phyloP scores from a whole-genome alignment of 257 asterid species.

The Solanum piurae region DNA sequence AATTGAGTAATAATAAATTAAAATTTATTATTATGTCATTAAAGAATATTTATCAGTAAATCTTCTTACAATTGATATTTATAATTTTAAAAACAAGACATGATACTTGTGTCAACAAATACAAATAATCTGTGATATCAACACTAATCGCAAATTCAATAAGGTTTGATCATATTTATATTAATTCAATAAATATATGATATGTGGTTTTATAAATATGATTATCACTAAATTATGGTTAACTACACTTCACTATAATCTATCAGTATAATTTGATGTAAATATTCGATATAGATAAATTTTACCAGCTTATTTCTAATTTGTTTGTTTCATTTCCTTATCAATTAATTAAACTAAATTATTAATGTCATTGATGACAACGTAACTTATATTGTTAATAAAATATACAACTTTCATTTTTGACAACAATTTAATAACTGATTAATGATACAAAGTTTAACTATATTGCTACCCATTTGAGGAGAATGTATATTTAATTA shows the following conservation, averaged over 20 bases:
- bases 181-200: background rate
- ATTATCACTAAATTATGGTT: background rate
- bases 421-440: background rate
- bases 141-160: background rate
- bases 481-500: background rate
- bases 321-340: background rate
- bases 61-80: too few relatives aligned
- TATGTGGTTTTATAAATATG: rapidly evolving
- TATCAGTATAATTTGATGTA: background rate
- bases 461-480: background rate
- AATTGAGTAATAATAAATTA: background rate
- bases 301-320: background rate
- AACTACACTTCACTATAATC: background rate
- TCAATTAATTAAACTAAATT: background rate
- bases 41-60: too few relatives aligned
- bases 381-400: background rate
- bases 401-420: background rate
- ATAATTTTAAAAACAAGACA: too few relatives aligned
- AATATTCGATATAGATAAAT: background rate
- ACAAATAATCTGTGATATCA: background rate
- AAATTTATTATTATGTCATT: background rate
- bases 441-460: background rate
- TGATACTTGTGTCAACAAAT: too few relatives aligned
- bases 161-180: too few relatives aligned
- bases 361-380: background rate